These are phyloP conservation scores for Pisolithus marmoratus DNA, from an alignment of 768 basidiomycete genomes.

Conservation along the genomic window DNA sequence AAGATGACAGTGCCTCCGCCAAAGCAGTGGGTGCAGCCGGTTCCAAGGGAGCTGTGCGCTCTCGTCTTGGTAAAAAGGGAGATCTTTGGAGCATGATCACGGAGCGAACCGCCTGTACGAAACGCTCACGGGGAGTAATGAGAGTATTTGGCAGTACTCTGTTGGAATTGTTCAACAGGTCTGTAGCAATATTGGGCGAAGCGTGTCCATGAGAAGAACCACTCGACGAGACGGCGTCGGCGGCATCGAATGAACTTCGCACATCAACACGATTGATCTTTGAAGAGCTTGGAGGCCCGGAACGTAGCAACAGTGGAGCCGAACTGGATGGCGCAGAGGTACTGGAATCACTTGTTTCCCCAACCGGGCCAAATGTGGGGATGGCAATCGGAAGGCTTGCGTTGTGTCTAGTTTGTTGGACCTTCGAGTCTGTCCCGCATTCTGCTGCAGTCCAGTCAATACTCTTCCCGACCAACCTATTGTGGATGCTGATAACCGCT, in stretches of 20 bases:
- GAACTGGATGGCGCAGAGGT: background rate
- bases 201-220: conserved; percentile 1
- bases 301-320: background rate
- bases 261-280: background rate
- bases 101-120: conserved; percentile 32
- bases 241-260: background rate
- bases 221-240: background rate
- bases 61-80: conserved; percentile 21
- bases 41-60: conserved; percentile 32
- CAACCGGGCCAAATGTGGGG: background rate
- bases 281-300: conserved; percentile 1
- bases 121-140: conserved; percentile 16
- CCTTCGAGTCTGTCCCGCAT: background rate
- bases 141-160: background rate
- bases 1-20: background rate
- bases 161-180: background rate
- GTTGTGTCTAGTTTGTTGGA: background rate
- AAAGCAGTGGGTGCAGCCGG: conserved; percentile 3
- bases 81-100: conserved; percentile 31
- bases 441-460: background rate
- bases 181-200: background rate
- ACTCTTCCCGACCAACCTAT: background rate
- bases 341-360: background rate
- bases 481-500: background rate
- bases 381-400: background rate